Evolutionary conservation across 2,329 filamentous ascomycete genomes (phyloP).

Genomic region (Intubia oerlemansii): DNA sequence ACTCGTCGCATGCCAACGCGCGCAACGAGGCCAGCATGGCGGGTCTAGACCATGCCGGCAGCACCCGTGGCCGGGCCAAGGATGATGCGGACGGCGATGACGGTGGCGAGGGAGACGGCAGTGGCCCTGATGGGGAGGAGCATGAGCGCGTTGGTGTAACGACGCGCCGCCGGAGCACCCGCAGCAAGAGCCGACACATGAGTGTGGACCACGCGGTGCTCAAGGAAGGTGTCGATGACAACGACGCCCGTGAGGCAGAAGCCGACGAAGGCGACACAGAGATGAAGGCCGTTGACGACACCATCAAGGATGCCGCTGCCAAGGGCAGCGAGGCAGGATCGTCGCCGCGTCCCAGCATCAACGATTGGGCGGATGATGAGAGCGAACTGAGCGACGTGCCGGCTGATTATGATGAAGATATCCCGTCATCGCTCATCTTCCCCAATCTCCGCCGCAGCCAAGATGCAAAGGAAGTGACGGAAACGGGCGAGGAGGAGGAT

Average conservation of each 20-base stretch:
- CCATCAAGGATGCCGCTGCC: conserved; percentile 5
- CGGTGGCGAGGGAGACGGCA: conserved; percentile 7
- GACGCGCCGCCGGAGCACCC: conserved; percentile 13
- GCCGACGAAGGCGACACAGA: conserved; percentile 9
- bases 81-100: conserved; percentile 14
- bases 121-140: too few species aligned
- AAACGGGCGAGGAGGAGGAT: conserved; percentile 5
- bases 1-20: conserved; percentile 30
- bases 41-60: conserved; percentile 9
- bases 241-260: conserved; percentile 14
- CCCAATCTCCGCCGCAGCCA: conserved; percentile 23
- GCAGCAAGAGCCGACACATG: conserved; percentile 7
- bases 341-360: conserved; percentile 35
- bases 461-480: conserved; percentile 11
- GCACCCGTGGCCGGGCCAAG: conserved; percentile 16
- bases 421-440: conserved; percentile 29
- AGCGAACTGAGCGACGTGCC: conserved; percentile 47
- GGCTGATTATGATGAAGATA: conserved; percentile 34
- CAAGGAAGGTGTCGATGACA: conserved; percentile 10
- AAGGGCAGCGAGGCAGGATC: conserved; percentile 17
- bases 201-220: conserved; percentile 7
- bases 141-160: too few species aligned
- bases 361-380: conserved; percentile 46
- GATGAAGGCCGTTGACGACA: background rate
- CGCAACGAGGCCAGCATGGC: conserved; percentile 16